Evolutionary conservation across 202 grass and related monocot genomes (phyloP), one percentile per base, ranked within the genome.

Genomic region (Brachypodium distachyon): DNA sequence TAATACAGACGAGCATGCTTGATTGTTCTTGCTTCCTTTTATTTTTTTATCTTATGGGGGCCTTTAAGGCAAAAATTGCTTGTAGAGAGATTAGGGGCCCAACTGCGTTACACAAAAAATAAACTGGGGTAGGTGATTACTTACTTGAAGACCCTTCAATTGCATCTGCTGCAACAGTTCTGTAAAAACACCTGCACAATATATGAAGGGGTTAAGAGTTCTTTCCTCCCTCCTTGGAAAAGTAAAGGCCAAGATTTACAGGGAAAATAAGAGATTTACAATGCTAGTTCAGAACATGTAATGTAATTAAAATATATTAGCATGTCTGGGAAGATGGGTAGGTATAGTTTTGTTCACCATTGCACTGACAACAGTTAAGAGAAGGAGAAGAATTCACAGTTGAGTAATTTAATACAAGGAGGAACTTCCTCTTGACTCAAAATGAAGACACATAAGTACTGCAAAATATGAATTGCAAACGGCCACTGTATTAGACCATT

Each of bases 141-240:
- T 93, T 93, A 90, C 87, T 83, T 93, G 87, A 73, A 93, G 84
- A 65, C 91, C 91, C 74, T 81, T 93, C 21, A 90, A 80, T 77
- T 93, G 87, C 82, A 90, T 88, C 61, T 93, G 91, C 56, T 93
- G 91, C 72, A 93, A 73, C 22, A 90, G 65, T 79, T 93, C 87
- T 19, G 87, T 93, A 67, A 93, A 90, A 77, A 93, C 66, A 80
- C 87, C 87, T 93, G 67, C 61, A 80, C 6, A 41, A 42, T 42
- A 42, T 42, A 76, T 47, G 51, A 22, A 83, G 61, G 57, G 39
- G 18, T 63, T 47, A 33, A 41, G 50, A 59, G 25, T 78, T 67
- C 4, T 41, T 65, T 43, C 12, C 41, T 64, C 55, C 33, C 57
- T 72, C 36, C 23, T 18, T 47, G 28, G 10, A 44, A 36, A 82